Evolutionary conservation across 805 yeast genomes (phyloP).

Genomic region (Sugiyamaella marilandica): DNA sequence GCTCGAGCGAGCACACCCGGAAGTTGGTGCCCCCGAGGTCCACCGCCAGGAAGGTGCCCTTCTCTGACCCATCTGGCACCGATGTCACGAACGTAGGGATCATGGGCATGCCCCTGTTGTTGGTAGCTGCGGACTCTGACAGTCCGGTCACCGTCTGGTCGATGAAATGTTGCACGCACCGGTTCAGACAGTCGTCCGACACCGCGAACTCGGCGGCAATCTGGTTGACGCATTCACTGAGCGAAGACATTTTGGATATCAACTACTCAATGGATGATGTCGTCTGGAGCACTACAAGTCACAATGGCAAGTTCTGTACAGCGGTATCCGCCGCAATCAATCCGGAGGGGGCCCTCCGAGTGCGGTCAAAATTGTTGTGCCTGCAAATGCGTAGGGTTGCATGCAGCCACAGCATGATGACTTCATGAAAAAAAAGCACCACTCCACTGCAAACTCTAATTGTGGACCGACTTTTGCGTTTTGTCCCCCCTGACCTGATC

Average conservation of each 20-base stretch:
- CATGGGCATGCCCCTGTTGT: constrained; percentile 49
- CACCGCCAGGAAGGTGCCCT: constrained; percentile 80
- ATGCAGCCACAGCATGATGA: neutral
- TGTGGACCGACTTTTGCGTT: no score
- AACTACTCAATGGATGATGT: neutral
- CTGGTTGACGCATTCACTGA: constrained; percentile 11
- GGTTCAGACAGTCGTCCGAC: constrained; percentile 20
- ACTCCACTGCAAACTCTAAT: no score
- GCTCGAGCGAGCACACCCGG: constrained; percentile 82
- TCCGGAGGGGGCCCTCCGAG: neutral
- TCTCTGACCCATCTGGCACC: constrained; percentile 80
- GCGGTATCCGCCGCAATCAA: neutral
- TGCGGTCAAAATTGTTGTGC: neutral
- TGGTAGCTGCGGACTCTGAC: constrained; percentile 5
- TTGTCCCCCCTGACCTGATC: no score
- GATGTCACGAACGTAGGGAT: constrained; percentile 86
- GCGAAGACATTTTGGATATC: neutral
- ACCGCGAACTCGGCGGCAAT: constrained; percentile 22
- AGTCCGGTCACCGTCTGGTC: constrained; percentile 32
- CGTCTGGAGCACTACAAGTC: constrained; percentile 1
- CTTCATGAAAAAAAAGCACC: neutral
- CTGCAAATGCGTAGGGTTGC: neutral
- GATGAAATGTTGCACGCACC: constrained; percentile 25
- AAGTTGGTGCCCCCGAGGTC: constrained; percentile 96
- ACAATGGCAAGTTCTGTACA: neutral